Conservation (phyloP, 495 filamentous ascomycete genomes). For the Xylaria cubensis region DNA sequence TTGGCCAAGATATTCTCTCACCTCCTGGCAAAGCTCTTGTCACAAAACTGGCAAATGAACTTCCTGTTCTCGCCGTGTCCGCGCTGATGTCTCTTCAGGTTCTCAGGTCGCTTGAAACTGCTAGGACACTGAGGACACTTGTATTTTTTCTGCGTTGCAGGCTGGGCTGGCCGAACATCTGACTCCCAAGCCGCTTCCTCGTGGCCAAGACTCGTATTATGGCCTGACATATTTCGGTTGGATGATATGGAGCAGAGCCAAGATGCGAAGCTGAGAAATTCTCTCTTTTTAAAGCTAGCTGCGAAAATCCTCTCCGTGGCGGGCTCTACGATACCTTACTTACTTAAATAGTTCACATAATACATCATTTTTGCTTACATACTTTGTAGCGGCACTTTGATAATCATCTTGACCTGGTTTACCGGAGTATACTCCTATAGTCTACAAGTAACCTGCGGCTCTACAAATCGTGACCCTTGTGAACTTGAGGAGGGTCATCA, state of each 20-base stretch:
- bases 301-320: neutral
- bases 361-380: conserved; percentile 3
- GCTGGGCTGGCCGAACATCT: neutral
- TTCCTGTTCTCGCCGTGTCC: conserved; percentile 75
- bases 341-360: neutral
- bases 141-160: conserved; percentile 37
- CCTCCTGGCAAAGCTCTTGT: conserved; percentile 70
- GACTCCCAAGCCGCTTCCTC: conserved; percentile 9
- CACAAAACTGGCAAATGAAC: conserved; percentile 71
- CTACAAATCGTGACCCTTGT: neutral
- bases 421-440: neutral
- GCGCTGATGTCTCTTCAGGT: conserved; percentile 74
- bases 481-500: neutral
- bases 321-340: neutral
- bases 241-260: conserved; percentile 10
- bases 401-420: neutral
- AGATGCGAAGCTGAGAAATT: conserved; percentile 17
- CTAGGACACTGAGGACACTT: conserved; percentile 60
- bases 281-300: conserved; percentile 14
- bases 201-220: conserved; percentile 6
- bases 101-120: conserved; percentile 71
- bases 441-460: neutral
- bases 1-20: conserved; percentile 36
- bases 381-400: neutral
- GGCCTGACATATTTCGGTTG: conserved; percentile 8